Evolutionary conservation across 345 rosid genomes (phyloP), one percentile per base, ranked within the genome.

Genomic region (Eucalyptus erythrocorys): DNA sequence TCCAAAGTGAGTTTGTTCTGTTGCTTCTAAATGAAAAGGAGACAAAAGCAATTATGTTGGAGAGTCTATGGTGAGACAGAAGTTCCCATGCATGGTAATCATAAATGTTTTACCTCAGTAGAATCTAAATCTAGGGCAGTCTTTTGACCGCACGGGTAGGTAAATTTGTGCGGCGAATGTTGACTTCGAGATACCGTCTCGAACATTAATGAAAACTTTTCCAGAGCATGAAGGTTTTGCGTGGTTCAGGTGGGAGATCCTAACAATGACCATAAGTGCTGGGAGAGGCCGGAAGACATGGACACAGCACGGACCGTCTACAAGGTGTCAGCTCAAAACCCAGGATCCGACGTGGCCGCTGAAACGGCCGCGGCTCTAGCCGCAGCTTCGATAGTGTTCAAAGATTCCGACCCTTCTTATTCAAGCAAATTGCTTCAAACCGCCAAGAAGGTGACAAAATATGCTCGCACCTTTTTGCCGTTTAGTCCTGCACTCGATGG

Each of bases 271-370:
- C 98, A 96, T 90, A 84, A 40, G 87, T 95, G 97, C 89, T 95
- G 96, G 96, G 96, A 95, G 92, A 94, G 97, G 90, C 97, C 95
- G 3, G 98, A 95, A 91, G 98, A 95, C 79, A 95, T 95, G 96
- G 97, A 94, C 90, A 95, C 96, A 1, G 93, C 96, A 7, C 94
- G 98, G 26, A 95, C 90, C 61, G 95, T 91, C 21, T 96, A 95
- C 94, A 93, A 93, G 88, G 94, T 96, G 26, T 89, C 95, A 6
- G 21, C 92, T 12, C 94, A 94, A 90, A 94, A 92, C 86, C 97
- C 98, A 1, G 95, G 97, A 22, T 96, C 98, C 2, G 96, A 96
- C 88, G 99, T 96, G 42, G 98, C 97, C 26, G 97, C 95, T 1
- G 97, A 96, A 90, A 95, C 97, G 27, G 97, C 97, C 4, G 97